Evolutionary conservation across 768 basidiomycete species (phyloP).

Genomic region (Omphalotus guepiniiformis): DNA sequence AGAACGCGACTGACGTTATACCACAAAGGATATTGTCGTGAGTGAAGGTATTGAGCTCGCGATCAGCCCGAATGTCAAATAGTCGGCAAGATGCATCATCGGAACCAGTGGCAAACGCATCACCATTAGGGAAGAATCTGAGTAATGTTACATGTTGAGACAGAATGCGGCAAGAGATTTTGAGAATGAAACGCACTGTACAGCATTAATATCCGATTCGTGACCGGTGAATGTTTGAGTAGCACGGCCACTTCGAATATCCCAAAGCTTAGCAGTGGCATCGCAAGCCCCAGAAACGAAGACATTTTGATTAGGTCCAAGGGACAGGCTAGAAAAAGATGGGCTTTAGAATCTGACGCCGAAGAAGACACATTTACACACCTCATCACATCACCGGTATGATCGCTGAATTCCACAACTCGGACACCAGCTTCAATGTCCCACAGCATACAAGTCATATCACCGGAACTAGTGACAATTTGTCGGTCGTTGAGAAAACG

Average conservation of each 20-base stretch:
- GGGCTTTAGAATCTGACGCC: too few species aligned
- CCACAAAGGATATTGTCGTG: slow-evolving; percentile 99
- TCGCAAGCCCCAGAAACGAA: slow-evolving; percentile 99
- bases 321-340: slow-evolving; percentile 68
- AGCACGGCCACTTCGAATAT: slow-evolving; percentile 95
- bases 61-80: slow-evolving; percentile 96
- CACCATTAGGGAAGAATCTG: slow-evolving; percentile 99
- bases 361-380: slow-evolving; percentile 30
- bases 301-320: slow-evolving; percentile 87
- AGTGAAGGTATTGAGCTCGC: slow-evolving; percentile 94
- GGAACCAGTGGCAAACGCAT: slow-evolving; percentile 97
- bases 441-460: slow-evolving; percentile 99
- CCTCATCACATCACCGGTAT: slow-evolving; percentile 99
- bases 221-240: slow-evolving; percentile 99
- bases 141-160: slow-evolving; percentile 14
- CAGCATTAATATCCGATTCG: slow-evolving; percentile 98
- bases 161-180: slow-evolving; percentile 6
- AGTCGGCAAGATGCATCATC: slow-evolving; percentile 98
- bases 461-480: slow-evolving; percentile 96
- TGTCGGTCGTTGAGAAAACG: slow-evolving; percentile 98
- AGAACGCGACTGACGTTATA: slow-evolving; percentile 98
- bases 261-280: slow-evolving; percentile 98
- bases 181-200: slow-evolving; percentile 63
- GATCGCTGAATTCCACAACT: slow-evolving; percentile 98
- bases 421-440: slow-evolving; percentile 97